Evolutionary conservation across 2,329 filamentous ascomycete species (phyloP).

Genomic region (Cladophialophora psammophila): DNA sequence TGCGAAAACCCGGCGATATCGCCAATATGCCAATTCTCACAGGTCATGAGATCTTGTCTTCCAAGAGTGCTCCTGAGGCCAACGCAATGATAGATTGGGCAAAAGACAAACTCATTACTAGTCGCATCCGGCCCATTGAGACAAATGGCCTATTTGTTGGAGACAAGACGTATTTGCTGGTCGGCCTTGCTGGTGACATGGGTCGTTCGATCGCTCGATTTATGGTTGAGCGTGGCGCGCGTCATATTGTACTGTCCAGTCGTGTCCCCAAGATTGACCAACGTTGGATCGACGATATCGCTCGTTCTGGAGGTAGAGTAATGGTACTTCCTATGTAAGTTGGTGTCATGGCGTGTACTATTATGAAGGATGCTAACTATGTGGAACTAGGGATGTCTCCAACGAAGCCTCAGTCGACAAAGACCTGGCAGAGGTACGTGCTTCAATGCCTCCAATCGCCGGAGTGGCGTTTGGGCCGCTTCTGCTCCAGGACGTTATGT

Average conservation of each 20-base stretch:
- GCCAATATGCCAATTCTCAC: background rate
- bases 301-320: constrained; percentile 11
- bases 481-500: constrained; percentile 30
- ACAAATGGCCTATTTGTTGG: constrained; percentile 3
- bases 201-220: constrained; percentile 39
- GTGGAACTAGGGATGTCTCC: background rate
- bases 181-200: constrained; percentile 48
- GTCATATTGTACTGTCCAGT: constrained; percentile 41
- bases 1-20: background rate
- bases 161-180: constrained; percentile 47
- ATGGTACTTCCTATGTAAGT: constrained; percentile 11
- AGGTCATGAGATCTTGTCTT: background rate
- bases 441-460: background rate
- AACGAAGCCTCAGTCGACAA: background rate
- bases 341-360: background rate
- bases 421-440: background rate
- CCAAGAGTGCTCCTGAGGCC: background rate
- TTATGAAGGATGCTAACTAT: background rate
- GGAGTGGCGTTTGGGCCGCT: background rate
- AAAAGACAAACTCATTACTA: constrained; percentile 16
- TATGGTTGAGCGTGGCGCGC: constrained; percentile 42
- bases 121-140: constrained; percentile 12
- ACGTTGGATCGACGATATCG: constrained; percentile 16
- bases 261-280: constrained; percentile 11
- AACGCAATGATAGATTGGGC: background rate